Evolutionary conservation across 208 protist genomes (phyloP).

Genomic region (Perkinsela sp.): DNA sequence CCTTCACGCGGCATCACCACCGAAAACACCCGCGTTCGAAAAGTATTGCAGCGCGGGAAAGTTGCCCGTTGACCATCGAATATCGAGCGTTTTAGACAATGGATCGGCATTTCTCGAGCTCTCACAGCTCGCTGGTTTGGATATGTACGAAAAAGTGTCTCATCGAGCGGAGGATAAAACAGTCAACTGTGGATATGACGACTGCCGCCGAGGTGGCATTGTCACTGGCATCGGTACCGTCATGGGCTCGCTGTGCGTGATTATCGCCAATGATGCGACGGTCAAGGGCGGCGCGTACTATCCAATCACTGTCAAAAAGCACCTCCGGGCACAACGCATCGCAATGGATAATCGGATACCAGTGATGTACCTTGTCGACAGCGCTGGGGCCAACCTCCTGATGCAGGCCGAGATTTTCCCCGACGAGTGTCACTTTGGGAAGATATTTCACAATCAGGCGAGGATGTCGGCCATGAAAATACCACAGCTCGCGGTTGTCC

Average conservation of each 20-base stretch:
- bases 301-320: conserved; percentile 89
- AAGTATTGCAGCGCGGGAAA: conserved; percentile 26
- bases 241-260: conserved; percentile 53
- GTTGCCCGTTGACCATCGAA: conserved; percentile 55
- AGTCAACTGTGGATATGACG: too few relatives aligned
- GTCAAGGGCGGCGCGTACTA: conserved; percentile 90
- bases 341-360: conserved; percentile 72
- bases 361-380: conserved; percentile 88
- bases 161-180: not conserved
- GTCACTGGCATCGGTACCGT: conserved; percentile 70
- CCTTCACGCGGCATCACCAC: not conserved
- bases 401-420: conserved; percentile 74
- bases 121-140: conserved; percentile 67
- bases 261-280: conserved; percentile 87
- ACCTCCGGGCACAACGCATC: conserved; percentile 80
- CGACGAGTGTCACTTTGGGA: conserved; percentile 82
- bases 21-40: conserved; percentile 1
- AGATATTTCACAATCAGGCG: conserved; percentile 90
- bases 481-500: conserved; percentile 82
- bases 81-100: conserved; percentile 61
- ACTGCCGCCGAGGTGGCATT: conserved; percentile 60
- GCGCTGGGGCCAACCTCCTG: conserved; percentile 73
- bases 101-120: conserved; percentile 75
- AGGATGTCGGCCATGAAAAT: conserved; percentile 71
- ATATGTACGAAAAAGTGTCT: conserved; percentile 62